Conservation (phyloP, 2,329 filamentous ascomycete species). For the Chaetomium sp. region DNA sequence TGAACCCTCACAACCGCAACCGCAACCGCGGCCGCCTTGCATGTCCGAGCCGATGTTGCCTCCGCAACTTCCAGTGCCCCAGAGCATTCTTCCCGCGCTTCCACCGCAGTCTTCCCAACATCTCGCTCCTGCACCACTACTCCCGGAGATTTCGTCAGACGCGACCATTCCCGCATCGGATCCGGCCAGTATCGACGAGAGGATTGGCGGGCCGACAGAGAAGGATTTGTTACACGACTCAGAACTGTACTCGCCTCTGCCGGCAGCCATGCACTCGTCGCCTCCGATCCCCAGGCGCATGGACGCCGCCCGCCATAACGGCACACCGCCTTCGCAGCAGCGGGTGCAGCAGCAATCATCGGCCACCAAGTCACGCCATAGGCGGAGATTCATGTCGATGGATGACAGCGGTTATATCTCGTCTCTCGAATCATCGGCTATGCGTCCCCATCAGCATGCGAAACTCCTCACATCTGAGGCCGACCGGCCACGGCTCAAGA, state of each 20-base stretch:
- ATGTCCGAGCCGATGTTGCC: slow-evolving; percentile 54
- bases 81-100: slow-evolving; percentile 46
- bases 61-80: slow-evolving; percentile 45
- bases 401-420: slow-evolving; percentile 97
- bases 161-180: slow-evolving; percentile 76
- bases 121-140: slow-evolving; percentile 29
- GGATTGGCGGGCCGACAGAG: slow-evolving; percentile 48
- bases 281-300: slow-evolving; percentile 71
- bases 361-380: slow-evolving; percentile 59
- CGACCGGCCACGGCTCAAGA: slow-evolving; percentile 78
- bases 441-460: slow-evolving; percentile 67
- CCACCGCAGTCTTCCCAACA: slow-evolving; percentile 37
- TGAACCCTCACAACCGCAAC: slow-evolving; percentile 51
- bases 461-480: slow-evolving; percentile 75
- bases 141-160: slow-evolving; percentile 70
- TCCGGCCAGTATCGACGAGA: slow-evolving; percentile 57
- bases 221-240: slow-evolving; percentile 46
- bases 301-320: slow-evolving; percentile 61
- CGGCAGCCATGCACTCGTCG: slow-evolving; percentile 80
- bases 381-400: slow-evolving; percentile 77
- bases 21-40: slow-evolving; percentile 27
- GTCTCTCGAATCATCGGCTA: slow-evolving; percentile 86
- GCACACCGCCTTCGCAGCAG: slow-evolving; percentile 74
- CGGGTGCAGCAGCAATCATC: slow-evolving; percentile 64
- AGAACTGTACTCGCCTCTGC: slow-evolving; percentile 70